A percentile compares a stretch with the other conserved stretches of the same genome.
phyloP scores from a whole-genome alignment of 2,329 filamentous ascomycete genomes.

The Metarhizium humberi region DNA sequence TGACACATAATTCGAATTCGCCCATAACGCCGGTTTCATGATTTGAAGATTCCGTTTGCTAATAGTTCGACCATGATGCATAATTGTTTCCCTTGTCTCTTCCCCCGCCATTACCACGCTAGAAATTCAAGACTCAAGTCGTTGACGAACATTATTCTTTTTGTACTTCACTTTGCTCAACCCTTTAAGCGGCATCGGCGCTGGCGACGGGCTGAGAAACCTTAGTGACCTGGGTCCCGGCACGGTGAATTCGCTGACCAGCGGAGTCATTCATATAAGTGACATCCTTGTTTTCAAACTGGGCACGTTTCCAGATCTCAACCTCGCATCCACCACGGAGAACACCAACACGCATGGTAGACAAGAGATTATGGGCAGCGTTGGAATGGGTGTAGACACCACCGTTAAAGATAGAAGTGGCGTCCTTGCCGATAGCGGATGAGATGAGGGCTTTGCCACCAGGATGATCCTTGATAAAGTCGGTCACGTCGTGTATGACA shows the following conservation, averaged over 20 bases:
- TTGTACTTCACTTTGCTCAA: not conserved
- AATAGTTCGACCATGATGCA: not conserved
- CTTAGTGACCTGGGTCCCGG: slow-evolving; percentile 78
- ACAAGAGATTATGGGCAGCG: slow-evolving; percentile 79
- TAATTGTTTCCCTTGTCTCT: not conserved
- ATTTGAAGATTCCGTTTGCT: not conserved
- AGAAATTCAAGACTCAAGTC: not conserved
- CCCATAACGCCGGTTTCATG: slow-evolving; percentile 5
- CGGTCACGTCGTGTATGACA: slow-evolving; percentile 75
- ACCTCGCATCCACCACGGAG: slow-evolving; percentile 82
- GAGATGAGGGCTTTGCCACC: slow-evolving; percentile 81
- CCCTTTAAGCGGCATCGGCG: slow-evolving; percentile 70
- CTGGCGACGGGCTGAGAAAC: slow-evolving; percentile 69
- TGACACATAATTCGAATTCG: not conserved
- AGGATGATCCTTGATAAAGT: slow-evolving; percentile 85
- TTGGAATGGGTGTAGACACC: slow-evolving; percentile 87
- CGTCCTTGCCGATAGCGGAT: slow-evolving; percentile 76
- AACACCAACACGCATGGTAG: slow-evolving; percentile 80
- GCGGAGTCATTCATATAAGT: slow-evolving; percentile 71
- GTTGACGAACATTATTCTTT: not conserved
- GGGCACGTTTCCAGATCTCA: slow-evolving; percentile 85
- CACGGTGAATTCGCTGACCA: slow-evolving; percentile 76
- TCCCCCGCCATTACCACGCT: not conserved
- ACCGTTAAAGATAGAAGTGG: slow-evolving; percentile 85
- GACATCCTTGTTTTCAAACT: slow-evolving; percentile 76